phyloP scores from a whole-genome alignment of 2,329 filamentous ascomycete species.

The Boeremia lycopersici region DNA sequence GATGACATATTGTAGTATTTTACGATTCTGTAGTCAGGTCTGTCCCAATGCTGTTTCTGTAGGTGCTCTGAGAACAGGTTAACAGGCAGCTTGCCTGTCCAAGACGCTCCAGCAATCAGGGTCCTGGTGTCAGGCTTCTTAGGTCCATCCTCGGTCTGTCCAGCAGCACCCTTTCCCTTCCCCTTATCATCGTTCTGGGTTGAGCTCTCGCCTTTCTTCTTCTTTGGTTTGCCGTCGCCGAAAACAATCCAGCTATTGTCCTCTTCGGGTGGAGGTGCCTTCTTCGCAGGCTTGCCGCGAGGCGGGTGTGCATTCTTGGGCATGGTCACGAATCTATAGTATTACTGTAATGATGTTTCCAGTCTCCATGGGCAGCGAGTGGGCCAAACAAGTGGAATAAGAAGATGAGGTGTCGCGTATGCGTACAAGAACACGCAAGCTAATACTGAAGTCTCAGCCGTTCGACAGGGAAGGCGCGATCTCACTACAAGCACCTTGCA shows the following conservation, averaged over 20 bases:
- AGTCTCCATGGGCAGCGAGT: constrained; percentile 16
- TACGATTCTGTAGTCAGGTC: constrained; percentile 87
- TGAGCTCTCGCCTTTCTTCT: constrained; percentile 43
- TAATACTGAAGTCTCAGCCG: constrained; percentile 25
- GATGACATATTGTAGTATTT: background rate
- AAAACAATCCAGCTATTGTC: constrained; percentile 58
- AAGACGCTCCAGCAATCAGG: constrained; percentile 90
- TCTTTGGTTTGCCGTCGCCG: constrained; percentile 52
- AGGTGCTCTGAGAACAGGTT: constrained; percentile 94
- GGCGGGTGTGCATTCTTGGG: constrained; percentile 58
- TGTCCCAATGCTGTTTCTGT: constrained; percentile 94
- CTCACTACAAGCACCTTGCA: background rate
- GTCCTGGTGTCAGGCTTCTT: constrained; percentile 70
- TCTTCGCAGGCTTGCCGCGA: constrained; percentile 49
- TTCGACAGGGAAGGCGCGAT: background rate
- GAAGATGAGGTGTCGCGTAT: constrained; percentile 9
- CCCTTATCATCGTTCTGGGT: constrained; percentile 32
- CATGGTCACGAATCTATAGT: constrained; percentile 40
- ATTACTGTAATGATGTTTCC: constrained; percentile 1
- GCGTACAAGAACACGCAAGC: constrained; percentile 23
- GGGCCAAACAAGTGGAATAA: background rate
- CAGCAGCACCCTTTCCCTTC: constrained; percentile 40
- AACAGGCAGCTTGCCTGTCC: constrained; percentile 96
- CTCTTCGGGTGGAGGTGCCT: constrained; percentile 51
- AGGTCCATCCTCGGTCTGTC: constrained; percentile 48